Evolutionary conservation across 1,284 basidiomycete species (phyloP).

Genomic region (Malassezia arunalokei): DNA sequence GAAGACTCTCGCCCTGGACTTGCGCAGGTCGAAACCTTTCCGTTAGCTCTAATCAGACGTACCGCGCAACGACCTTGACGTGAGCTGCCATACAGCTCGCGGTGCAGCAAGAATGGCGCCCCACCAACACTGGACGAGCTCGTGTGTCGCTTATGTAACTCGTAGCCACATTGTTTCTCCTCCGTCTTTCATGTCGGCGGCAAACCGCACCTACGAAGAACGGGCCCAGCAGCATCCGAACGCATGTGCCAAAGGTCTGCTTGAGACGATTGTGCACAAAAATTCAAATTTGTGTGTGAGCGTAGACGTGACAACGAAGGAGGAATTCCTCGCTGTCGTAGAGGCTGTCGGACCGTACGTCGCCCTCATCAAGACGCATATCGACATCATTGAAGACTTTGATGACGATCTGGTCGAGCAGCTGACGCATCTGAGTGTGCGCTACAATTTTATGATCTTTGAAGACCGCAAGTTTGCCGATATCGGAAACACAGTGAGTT

Average conservation of each 20-base stretch:
- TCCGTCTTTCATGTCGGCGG: background rate
- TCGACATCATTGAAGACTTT: slow-evolving; percentile 91
- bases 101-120: too few species aligned
- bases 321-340: slow-evolving; percentile 71
- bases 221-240: slow-evolving; percentile 30
- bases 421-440: slow-evolving; percentile 60
- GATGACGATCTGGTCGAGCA: slow-evolving; percentile 60
- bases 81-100: slow-evolving; percentile 11
- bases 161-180: background rate
- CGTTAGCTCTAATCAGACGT: background rate
- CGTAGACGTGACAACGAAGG: slow-evolving; percentile 77
- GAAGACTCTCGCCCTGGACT: background rate
- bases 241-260: slow-evolving; percentile 48
- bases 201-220: slow-evolving; percentile 22
- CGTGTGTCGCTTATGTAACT: too few species aligned
- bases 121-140: too few species aligned
- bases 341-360: slow-evolving; percentile 75
- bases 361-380: slow-evolving; percentile 96
- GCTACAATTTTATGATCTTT: slow-evolving; percentile 91
- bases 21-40: slow-evolving; percentile 9
- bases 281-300: slow-evolving; percentile 84
- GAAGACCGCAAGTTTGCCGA: slow-evolving; percentile 99
- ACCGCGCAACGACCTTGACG: slow-evolving; percentile 15
- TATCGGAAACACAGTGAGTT: slow-evolving; percentile 90
- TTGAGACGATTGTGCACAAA: slow-evolving; percentile 77